These are phyloP conservation scores for Salicornia ramosissima DNA, from an alignment of 148 eudicot genomes.

Conservation along the genomic window DNA sequence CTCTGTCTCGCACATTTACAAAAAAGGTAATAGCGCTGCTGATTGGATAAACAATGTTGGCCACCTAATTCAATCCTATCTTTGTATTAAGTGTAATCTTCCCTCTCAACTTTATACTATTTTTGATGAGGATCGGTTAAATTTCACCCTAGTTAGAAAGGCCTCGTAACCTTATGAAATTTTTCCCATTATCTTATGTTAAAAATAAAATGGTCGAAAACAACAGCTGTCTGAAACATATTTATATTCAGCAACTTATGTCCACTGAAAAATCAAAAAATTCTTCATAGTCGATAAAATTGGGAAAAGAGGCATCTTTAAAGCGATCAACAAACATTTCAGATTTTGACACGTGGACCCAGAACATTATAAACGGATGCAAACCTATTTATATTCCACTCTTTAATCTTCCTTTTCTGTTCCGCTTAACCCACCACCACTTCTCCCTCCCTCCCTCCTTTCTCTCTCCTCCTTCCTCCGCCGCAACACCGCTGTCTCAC, in stretches of 20 bases:
- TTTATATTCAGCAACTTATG: neutral
- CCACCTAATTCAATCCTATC: too few relatives aligned
- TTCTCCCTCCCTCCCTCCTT: slow-evolving; percentile 21
- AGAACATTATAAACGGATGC: slow-evolving; percentile 55
- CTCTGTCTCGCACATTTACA: too few relatives aligned
- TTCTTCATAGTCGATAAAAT: neutral
- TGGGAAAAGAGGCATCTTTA: neutral
- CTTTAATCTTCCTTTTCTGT: slow-evolving; percentile 32
- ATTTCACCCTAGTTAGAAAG: too few relatives aligned
- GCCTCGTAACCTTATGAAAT: too few relatives aligned
- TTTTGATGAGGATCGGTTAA: too few relatives aligned
- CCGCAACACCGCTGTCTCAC: neutral
- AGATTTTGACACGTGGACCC: slow-evolving; percentile 36
- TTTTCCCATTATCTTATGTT: too few relatives aligned
- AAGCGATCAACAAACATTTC: neutral
- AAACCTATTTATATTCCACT: slow-evolving; percentile 96
- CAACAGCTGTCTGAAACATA: neutral
- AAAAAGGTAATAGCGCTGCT: too few relatives aligned
- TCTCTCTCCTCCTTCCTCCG: neutral
- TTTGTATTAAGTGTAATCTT: too few relatives aligned
- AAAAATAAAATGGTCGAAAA: neutral
- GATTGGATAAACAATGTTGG: too few relatives aligned
- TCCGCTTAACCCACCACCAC: slow-evolving; percentile 18
- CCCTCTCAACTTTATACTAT: too few relatives aligned
- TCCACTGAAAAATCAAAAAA: slow-evolving; percentile 1